Evolutionary conservation across 805 yeast genomes (phyloP).

Genomic region (Sugiyamaella americana): DNA sequence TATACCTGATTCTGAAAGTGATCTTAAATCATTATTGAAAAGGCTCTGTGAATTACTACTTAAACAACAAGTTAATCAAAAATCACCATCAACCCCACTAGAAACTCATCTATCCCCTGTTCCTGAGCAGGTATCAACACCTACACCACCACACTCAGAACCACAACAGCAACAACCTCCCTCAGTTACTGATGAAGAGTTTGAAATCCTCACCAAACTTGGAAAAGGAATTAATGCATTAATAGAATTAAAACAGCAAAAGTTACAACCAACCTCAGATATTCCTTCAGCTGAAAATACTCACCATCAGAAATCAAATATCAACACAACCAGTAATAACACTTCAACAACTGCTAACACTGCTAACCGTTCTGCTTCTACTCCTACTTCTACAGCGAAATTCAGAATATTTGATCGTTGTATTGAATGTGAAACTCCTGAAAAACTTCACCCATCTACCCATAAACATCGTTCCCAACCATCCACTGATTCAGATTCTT

Average conservation of each 20-base stretch:
- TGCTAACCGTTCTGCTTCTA: background rate
- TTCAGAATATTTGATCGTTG: slow-evolving; percentile 4
- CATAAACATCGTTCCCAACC: background rate
- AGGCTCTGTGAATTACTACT: background rate
- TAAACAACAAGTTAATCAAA: background rate
- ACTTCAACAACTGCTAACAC: background rate
- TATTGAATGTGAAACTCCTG: background rate
- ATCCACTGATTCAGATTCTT: slow-evolving; percentile 1
- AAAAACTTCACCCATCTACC: background rate
- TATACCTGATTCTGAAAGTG: background rate
- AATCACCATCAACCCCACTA: too few species aligned
- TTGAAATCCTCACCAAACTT: background rate
- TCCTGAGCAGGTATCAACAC: background rate
- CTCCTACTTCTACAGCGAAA: background rate
- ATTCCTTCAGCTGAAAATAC: background rate
- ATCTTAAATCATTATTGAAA: background rate
- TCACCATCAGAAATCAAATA: background rate
- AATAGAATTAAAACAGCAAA: background rate
- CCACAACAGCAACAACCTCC: background rate
- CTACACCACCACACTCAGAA: background rate
- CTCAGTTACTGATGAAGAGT: background rate
- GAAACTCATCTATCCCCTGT: background rate
- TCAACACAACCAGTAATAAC: background rate
- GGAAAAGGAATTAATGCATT: background rate
- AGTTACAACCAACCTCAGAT: background rate